Base-by-base conservation (phyloP, 2,329 filamentous ascomycete species). In the Orbilia oligospora region DNA sequence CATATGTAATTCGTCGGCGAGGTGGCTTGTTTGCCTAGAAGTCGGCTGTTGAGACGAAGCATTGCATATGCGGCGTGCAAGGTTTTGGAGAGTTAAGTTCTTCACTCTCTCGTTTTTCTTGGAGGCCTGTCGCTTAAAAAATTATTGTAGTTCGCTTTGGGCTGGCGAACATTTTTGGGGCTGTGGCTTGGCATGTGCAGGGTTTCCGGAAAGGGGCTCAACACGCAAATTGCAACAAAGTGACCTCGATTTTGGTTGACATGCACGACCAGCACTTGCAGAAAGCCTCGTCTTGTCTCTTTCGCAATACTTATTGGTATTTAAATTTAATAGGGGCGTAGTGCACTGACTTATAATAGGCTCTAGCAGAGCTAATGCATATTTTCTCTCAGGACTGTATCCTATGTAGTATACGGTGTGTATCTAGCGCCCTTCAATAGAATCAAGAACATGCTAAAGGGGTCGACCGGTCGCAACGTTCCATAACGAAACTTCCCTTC, bases 21-120 rank as follows among this genome's bases (percentile, higher is more conserved):
- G 75, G 75, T 68, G 75, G 68, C 75, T 78, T 68, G 75, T 65
- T 78, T 78, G 75, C 75, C 75, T 72, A 72, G 24, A 51, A 65
- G 53, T 72, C 75, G 75, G 55, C 68, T 71, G 38, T 72, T 78
- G 63, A 78, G 75, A 67, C 75, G 75, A 67, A 78, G 68, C 75
- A 78, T 78, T 63, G 49, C 61, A 64, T 67, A 63, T 63, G 61
- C 41, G 56, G 56, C 53, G 30, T 66, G 49, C 67, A 71, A 67
- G 61, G 58, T 68, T 64, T 71, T 68, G 36, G 36, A 41, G 56
- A n/a, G 33, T 30, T 30, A 6, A 30, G 27, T 30, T 30, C 27
- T 30, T n/a, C n/a, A n/a, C 3, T 38, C 18, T 61, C 18, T 48
- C 44, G 3, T 48, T 22, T 48, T 20, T 18, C 8, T 46, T 63